Base-by-base conservation (phyloP, 768 basidiomycete species). In the Lentinus brumalis region DNA sequence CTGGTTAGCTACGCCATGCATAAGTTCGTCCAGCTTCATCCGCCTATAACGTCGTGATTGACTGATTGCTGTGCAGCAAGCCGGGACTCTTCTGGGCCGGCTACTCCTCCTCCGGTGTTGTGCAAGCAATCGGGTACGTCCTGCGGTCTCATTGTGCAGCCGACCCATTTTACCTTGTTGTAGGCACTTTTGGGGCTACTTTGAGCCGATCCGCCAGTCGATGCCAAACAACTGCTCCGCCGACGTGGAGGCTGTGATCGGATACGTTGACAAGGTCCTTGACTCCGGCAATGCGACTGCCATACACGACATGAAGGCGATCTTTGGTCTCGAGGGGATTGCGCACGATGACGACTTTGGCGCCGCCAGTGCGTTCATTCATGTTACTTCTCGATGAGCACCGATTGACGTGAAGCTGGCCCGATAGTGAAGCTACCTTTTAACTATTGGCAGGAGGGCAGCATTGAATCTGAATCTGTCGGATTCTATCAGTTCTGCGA, bases 171-270 rank as follows among this genome's bases (percentile, higher is more conserved):
- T 11, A 29, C 21, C 6, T 44, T 41, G 12, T 53, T 57, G n/a
- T 49, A 66, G 68, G 9, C 75, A 86, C 68, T 86, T 83, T 67
- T 88, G 86, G 86, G 74, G 75, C 62, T 90, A 88, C 66, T 89
- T 86, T 69, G 87, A 88, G 53, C 87, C 87, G 10, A 80, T 87
- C 61, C 83, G 83, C 9, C 74, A 81, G 63, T 71, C 83, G 63
- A 88, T 88, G 86, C 84, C 87, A 0, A 44, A 66, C 60, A 90
- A 91, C 69, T 91, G 89, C 73, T 88, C 87, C 9, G 81, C 86
- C 0, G 89, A 91, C 64, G 78, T 89, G 29, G 74, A 87, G 69
- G 79, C 79, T 7, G 86, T 85, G 9, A 78, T 89, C 53, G 63
- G 77, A 2, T 78, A 87, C 62, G 72, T 89, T 29, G 88, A 89